A percentile compares a stretch with the other conserved stretches of the same genome.
Evolutionary conservation across 345 rosid species (phyloP).

Genomic region (Euphorbia pulcherrima): DNA sequence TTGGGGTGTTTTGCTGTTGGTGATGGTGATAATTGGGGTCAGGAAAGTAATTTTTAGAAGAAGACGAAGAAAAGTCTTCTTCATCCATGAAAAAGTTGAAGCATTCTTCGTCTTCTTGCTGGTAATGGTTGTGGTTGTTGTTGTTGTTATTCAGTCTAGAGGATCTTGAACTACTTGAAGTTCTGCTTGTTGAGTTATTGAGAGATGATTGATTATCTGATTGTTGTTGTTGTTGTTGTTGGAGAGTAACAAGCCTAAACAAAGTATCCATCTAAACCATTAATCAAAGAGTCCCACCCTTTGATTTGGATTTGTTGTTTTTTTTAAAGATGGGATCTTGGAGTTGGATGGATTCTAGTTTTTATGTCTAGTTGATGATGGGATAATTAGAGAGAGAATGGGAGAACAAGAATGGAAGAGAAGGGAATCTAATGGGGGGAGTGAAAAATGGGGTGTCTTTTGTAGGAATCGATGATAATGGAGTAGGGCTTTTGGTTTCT

Average conservation of each 20-base stretch:
- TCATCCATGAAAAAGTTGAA: slow-evolving; percentile 99
- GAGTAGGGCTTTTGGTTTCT: slow-evolving; percentile 26
- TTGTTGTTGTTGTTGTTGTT: slow-evolving; percentile 51
- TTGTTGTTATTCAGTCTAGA: slow-evolving; percentile 57
- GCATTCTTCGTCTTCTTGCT: slow-evolving; percentile 83
- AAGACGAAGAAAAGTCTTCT: slow-evolving; percentile 97
- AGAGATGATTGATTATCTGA: slow-evolving; percentile 83
- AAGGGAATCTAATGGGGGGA: slow-evolving; percentile 24
- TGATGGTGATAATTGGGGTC: slow-evolving; percentile 34
- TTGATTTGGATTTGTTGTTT: background rate
- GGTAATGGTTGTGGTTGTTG: too few relatives aligned
- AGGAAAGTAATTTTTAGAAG: slow-evolving; percentile 59
- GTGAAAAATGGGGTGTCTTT: slow-evolving; percentile 38
- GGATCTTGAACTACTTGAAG: slow-evolving; percentile 76
- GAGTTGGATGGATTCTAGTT: slow-evolving; percentile 21
- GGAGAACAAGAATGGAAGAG: background rate
- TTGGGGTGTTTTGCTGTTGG: slow-evolving; percentile 27
- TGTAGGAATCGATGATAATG: slow-evolving; percentile 36
- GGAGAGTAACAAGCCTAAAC: slow-evolving; percentile 79
- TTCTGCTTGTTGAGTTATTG: slow-evolving; percentile 64
- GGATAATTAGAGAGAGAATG: background rate
- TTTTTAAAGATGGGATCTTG: slow-evolving; percentile 30
- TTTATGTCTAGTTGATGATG: background rate
- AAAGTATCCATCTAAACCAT: slow-evolving; percentile 86
- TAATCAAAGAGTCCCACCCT: too few relatives aligned